A percentile compares a stretch with the other conserved stretches of the same genome.
Evolutionary conservation across 306 rosid genomes (phyloP).

Genomic region (Dalbergia cochinchinensis): DNA sequence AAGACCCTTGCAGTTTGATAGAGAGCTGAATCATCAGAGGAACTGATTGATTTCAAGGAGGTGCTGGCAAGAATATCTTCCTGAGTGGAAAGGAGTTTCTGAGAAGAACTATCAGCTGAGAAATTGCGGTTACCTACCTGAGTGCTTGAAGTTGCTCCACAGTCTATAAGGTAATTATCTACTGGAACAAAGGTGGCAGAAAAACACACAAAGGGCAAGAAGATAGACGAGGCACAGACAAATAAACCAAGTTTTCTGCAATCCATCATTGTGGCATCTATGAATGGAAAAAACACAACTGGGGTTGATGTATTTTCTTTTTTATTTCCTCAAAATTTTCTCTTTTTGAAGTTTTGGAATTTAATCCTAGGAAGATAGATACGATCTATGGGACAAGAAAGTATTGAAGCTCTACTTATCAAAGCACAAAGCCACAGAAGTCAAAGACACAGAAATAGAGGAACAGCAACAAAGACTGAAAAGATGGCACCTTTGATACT

Average conservation of each 20-base stretch:
- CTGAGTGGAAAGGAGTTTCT: conserved; percentile 68
- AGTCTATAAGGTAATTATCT: conserved; percentile 83
- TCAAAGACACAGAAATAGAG: conserved; percentile 24
- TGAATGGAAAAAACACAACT: conserved; percentile 1
- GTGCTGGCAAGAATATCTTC: conserved; percentile 60
- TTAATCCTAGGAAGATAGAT: conserved; percentile 27
- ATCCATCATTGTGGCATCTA: conserved; percentile 53
- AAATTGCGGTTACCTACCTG: conserved; percentile 65
- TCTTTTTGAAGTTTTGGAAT: conserved; percentile 37
- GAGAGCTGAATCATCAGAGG: conserved; percentile 54
- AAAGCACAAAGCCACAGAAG: conserved; percentile 25
- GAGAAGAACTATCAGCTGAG: conserved; percentile 61
- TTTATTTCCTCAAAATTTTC: conserved; percentile 1
- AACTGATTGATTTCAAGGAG: conserved; percentile 48
- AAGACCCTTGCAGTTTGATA: conserved; percentile 82
- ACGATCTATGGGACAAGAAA: conserved; percentile 37
- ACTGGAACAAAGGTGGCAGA: conserved; percentile 61
- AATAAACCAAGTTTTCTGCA: conserved; percentile 52
- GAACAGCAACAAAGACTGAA: conserved; percentile 2
- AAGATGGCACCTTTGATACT: conserved; percentile 49
- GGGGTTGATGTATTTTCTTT: background rate
- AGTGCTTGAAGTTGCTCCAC: conserved; percentile 68
- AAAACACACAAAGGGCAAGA: conserved; percentile 51
- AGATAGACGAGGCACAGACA: conserved; percentile 52
- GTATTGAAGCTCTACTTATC: conserved; percentile 12